A percentile compares a stretch with the other conserved stretches of the same genome.
phyloP scores from a whole-genome alignment of 208 protist genomes.

The Trypanosoma vivax region DNA sequence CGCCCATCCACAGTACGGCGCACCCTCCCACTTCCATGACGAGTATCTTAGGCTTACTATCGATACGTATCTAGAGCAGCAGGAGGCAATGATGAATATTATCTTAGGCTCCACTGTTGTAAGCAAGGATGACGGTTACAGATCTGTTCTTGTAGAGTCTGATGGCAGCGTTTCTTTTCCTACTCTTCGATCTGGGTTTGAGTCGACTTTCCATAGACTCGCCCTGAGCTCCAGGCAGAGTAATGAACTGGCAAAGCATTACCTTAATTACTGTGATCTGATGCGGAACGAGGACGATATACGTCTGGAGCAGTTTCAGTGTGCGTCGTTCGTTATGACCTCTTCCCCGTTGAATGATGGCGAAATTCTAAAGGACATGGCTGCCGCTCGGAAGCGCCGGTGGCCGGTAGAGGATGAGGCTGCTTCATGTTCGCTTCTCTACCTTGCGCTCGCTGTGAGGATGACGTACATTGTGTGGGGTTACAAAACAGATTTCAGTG shows the following conservation, averaged over 20 bases:
- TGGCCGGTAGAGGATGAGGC: slow-evolving; percentile 73
- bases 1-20: slow-evolving; percentile 40
- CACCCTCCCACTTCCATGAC: slow-evolving; percentile 73
- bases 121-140: slow-evolving; percentile 32
- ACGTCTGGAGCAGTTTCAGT: slow-evolving; percentile 65
- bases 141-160: slow-evolving; percentile 51
- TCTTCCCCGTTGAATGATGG: slow-evolving; percentile 7
- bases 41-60: slow-evolving; percentile 66
- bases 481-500: slow-evolving; percentile 11
- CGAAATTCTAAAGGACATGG: slow-evolving; percentile 2
- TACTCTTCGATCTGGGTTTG: slow-evolving; percentile 37
- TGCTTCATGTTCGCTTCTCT: slow-evolving; percentile 58
- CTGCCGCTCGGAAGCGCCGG: slow-evolving; percentile 1
- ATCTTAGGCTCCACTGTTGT: slow-evolving; percentile 33
- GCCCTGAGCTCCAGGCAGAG: slow-evolving; percentile 29
- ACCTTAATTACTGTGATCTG: slow-evolving; percentile 57
- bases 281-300: slow-evolving; percentile 60
- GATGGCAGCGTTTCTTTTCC: slow-evolving; percentile 60
- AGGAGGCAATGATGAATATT: slow-evolving; percentile 49
- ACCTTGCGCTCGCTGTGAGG: slow-evolving; percentile 58
- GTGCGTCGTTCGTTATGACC: slow-evolving; percentile 68
- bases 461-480: slow-evolving; percentile 83
- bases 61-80: slow-evolving; percentile 63
- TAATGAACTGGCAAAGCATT: slow-evolving; percentile 54
- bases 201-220: slow-evolving; percentile 21